These are phyloP conservation scores for Novymonas esmeraldas DNA, from an alignment of 208 protist genomes.

Conservation along the genomic window DNA sequence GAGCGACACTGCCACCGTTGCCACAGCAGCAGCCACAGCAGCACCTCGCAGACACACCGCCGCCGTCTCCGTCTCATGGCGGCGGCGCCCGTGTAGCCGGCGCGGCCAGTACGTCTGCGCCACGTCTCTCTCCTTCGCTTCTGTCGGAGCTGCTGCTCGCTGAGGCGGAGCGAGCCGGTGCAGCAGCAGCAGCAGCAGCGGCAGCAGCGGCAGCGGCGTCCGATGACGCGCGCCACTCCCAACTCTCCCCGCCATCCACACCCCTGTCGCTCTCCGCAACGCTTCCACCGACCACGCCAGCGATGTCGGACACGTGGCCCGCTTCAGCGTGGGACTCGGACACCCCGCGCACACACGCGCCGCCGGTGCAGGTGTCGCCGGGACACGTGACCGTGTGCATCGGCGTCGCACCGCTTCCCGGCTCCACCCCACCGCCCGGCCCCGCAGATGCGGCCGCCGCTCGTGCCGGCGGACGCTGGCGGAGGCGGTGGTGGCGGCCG, in stretches of 20 bases:
- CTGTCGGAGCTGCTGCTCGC: slow-evolving; percentile 22
- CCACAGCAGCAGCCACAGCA: too few relatives aligned
- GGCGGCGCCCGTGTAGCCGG: not conserved
- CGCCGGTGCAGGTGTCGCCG: not conserved
- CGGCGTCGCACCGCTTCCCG: slow-evolving; percentile 57
- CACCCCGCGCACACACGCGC: too few relatives aligned
- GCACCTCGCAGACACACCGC: not conserved
- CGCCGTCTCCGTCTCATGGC: not conserved
- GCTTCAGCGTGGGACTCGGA: not conserved
- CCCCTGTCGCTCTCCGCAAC: not conserved
- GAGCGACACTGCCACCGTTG: too few relatives aligned
- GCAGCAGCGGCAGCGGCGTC: not conserved
- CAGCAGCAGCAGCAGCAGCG: slow-evolving; percentile 1
- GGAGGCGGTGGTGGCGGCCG: slow-evolving; percentile 3
- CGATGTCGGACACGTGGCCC: not conserved
- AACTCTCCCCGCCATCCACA: too few relatives aligned
- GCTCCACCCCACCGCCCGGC: not conserved
- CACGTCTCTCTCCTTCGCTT: not conserved
- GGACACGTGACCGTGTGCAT: slow-evolving; percentile 37
- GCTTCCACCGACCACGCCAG: too few relatives aligned
- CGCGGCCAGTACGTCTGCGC: not conserved
- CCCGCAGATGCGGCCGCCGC: not conserved
- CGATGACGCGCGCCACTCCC: too few relatives aligned
- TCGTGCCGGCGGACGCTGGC: not conserved
- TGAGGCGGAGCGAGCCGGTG: slow-evolving; percentile 22